Evolutionary conservation across 163 green algal genomes (phyloP).

Genomic region (Coccomyxa subellipsoidea): DNA sequence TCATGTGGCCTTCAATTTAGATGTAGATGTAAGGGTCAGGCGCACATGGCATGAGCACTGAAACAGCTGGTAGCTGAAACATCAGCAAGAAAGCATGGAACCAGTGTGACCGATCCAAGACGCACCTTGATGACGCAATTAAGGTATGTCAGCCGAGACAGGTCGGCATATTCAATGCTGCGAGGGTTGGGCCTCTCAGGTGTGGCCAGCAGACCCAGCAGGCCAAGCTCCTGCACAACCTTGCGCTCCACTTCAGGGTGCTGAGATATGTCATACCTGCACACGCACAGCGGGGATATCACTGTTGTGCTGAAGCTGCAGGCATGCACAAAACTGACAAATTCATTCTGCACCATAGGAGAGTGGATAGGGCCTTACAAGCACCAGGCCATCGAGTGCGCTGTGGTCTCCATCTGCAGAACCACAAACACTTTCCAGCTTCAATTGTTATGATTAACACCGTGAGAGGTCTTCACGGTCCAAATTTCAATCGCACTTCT

Average conservation of each 20-base stretch:
- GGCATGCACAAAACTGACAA: too few species aligned
- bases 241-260: slow-evolving; percentile 55
- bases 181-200: slow-evolving; percentile 8
- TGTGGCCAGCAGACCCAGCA: slow-evolving; percentile 35
- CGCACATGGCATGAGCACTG: neutral
- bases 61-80: too few species aligned
- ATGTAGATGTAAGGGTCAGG: neutral
- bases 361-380: neutral
- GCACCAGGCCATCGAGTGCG: neutral
- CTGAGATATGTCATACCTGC: slow-evolving; percentile 56
- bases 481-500: too few species aligned
- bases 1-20: neutral
- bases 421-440: too few species aligned
- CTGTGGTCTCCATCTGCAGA: neutral
- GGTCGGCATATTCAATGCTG: slow-evolving; percentile 8
- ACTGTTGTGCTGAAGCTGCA: neutral
- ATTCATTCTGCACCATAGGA: too few species aligned
- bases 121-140: slow-evolving; percentile 14
- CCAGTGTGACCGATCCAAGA: too few species aligned
- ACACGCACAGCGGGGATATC: neutral
- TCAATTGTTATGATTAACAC: too few species aligned
- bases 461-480: too few species aligned
- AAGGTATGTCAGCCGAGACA: slow-evolving; percentile 11
- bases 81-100: too few species aligned
- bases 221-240: slow-evolving; percentile 36